Evolutionary conservation across 305 asterid species (phyloP), one percentile per base, ranked within the genome.

Genomic region (Plantago rigida): DNA sequence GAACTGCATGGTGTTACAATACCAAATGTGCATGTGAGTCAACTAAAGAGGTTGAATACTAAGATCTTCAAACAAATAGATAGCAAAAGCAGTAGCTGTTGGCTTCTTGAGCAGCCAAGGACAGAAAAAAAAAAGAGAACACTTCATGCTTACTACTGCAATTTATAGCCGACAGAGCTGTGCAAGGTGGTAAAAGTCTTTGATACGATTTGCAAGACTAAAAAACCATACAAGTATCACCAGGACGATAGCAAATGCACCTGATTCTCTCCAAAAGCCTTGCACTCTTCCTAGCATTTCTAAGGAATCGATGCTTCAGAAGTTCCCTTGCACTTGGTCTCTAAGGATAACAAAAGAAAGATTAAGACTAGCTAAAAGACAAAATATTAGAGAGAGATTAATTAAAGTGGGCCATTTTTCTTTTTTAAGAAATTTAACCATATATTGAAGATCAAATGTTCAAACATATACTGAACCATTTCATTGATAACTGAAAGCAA

Each of bases 251-350:
- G 55, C 56, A 67, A 48, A 74, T 60, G 57, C 41, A 90, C 97
- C 94, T 87, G 90, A 90, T 90, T 81, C 93, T 79, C 82, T 87
- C 97, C 77, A 83, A 71, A 70, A 90, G 95, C 79, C 81, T 81
- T 44, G 96, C 91, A 72, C 91, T 87, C 83, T 78, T 90, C 78
- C 96, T 78, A 51, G 95, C 96, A 73, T 75, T 87, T 84, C 80
- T 82, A 66, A 90, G 78, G 71, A 90, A 87, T 17, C 96, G 95
- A 69, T 83, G 95, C 84, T 81, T 90, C 60, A 87, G 79, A 61
- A 90, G 89, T 70, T 90, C 97, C 84, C 78, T 90, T 10, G 97
- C 97, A 79, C 94, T 85, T 76, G 86, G 83, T 77, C 97, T 85
- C 97, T 90, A 63, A 28, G 66, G 74, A 56, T 50, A 63, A 60